phyloP scores from a whole-genome alignment of 805 yeast genomes.

The Isabelozyma pseudorhagii region DNA sequence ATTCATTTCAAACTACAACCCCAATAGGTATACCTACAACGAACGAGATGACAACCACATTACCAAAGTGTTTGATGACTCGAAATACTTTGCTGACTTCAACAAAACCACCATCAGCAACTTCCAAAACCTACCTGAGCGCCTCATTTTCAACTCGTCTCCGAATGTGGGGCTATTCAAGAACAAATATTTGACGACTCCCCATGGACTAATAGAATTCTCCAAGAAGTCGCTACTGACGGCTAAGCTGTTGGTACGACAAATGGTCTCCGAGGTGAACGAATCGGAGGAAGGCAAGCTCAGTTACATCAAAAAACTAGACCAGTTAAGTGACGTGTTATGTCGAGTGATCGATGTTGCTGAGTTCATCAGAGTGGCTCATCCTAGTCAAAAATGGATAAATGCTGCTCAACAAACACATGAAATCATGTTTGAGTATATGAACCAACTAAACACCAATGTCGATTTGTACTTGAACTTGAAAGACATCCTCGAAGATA shows the following conservation, averaged over 20 bases:
- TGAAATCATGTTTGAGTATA: constrained; percentile 84
- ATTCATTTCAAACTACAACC: not conserved
- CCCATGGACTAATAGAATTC: constrained; percentile 69
- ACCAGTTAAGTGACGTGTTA: constrained; percentile 79
- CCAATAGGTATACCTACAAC: not conserved
- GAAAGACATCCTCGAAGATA: constrained; percentile 48
- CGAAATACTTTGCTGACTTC: constrained; percentile 51
- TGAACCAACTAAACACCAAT: constrained; percentile 88
- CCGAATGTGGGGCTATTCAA: constrained; percentile 62
- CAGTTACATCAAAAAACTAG: constrained; percentile 63
- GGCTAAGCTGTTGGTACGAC: constrained; percentile 60
- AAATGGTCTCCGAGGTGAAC: constrained; percentile 43
- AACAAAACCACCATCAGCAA: constrained; percentile 20
- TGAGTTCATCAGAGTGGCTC: constrained; percentile 85
- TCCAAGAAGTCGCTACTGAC: constrained; percentile 58
- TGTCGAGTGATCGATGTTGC: constrained; percentile 94
- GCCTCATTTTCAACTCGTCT: constrained; percentile 8
- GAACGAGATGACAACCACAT: constrained; percentile 21
- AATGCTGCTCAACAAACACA: constrained; percentile 85
- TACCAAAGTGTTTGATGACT: constrained; percentile 59
- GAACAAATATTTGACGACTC: constrained; percentile 65
- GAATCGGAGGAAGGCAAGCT: constrained; percentile 41
- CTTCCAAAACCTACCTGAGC: not conserved
- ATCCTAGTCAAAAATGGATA: constrained; percentile 70
- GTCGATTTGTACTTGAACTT: constrained; percentile 64